Base-by-base conservation (phyloP, 495 filamentous ascomycete species). In the Halenospora varia region DNA sequence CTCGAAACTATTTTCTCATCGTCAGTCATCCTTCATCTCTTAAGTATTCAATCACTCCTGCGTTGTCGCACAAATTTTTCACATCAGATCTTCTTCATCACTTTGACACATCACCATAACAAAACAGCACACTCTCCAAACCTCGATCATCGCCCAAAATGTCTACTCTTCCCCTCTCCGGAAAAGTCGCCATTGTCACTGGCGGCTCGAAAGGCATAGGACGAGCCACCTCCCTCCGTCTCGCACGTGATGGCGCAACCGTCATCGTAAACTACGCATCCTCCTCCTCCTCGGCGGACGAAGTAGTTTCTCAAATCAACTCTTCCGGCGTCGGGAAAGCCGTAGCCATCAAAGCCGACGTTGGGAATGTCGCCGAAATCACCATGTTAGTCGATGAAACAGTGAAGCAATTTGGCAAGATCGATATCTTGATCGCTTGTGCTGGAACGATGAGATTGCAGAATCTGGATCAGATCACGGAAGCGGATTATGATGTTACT, bases 141-240 rank as follows among this genome's bases (percentile, higher is more conserved):
- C n/a, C n/a, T n/a, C n/a, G n/a, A 45, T 17, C 3, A 45, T 8
- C 42, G 6, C 17, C 23, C 25, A 53, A 26, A 51, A 62, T 62
- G 61, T 60, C 58, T 29, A 41, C 35, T 4, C 13, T 48, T 19
- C 48, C 77, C 29, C 77, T 86, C 53, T 18, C 70, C 4, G 80
- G 77, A 42, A 86, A 86, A 71, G 75, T 86, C 53, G 76, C 79
- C 51, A 61, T 88, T 48, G 76, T 90, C 62, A 89, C 87, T 25
- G 86, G 87, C 53, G 82, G 73, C 53, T 82, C 82, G 20, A 85
- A 82, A 64, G 87, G 86, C 46, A 88, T 90, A 41, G 87, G 87
- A 57, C 76, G 71, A 51, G 78, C 86, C 52, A 76, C 77, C 2
- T 77, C 82, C 25, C 71, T 80, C 25, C 73, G 73, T 2, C 74